Evolutionary conservation across 108 stramenopile species (phyloP).

Genomic region (Cyclostephanos tholiformis): DNA sequence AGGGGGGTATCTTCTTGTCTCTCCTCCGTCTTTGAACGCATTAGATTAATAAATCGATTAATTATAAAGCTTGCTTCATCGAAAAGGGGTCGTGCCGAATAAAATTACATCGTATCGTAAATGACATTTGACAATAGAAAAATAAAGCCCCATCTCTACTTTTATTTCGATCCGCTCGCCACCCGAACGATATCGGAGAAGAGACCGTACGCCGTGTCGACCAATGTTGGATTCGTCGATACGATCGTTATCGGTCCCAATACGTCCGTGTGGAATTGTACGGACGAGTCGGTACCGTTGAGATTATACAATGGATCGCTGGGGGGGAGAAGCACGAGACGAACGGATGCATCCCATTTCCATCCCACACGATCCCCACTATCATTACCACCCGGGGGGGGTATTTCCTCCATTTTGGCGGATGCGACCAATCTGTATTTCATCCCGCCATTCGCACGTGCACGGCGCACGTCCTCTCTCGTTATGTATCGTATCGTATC

Average conservation of each 20-base stretch:
- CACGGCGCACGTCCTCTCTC: slow-evolving; percentile 15
- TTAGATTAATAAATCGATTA: not conserved
- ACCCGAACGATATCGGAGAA: slow-evolving; percentile 43
- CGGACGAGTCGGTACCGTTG: slow-evolving; percentile 20
- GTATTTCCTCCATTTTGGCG: slow-evolving; percentile 88
- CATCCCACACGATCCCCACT: too few species aligned
- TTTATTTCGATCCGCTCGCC: slow-evolving; percentile 14
- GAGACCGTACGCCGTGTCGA: slow-evolving; percentile 46
- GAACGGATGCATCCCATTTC: slow-evolving; percentile 28
- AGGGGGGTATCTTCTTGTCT: not conserved
- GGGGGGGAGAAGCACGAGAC: slow-evolving; percentile 13
- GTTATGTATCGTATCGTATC: slow-evolving; percentile 33
- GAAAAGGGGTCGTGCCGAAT: too few species aligned
- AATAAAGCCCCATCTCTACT: not conserved
- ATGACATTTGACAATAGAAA: too few species aligned
- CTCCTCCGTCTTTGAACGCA: not conserved
- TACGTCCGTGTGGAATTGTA: slow-evolving; percentile 37
- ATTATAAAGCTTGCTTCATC: not conserved
- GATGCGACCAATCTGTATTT: slow-evolving; percentile 37
- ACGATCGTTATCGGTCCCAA: slow-evolving; percentile 33
- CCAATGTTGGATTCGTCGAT: slow-evolving; percentile 36
- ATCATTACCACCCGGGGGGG: slow-evolving; percentile 90
- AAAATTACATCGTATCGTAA: too few species aligned
- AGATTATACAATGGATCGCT: slow-evolving; percentile 41
- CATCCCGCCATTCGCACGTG: slow-evolving; percentile 21